phyloP scores from a whole-genome alignment of 768 basidiomycete genomes.

The Gymnopilus junonius region DNA sequence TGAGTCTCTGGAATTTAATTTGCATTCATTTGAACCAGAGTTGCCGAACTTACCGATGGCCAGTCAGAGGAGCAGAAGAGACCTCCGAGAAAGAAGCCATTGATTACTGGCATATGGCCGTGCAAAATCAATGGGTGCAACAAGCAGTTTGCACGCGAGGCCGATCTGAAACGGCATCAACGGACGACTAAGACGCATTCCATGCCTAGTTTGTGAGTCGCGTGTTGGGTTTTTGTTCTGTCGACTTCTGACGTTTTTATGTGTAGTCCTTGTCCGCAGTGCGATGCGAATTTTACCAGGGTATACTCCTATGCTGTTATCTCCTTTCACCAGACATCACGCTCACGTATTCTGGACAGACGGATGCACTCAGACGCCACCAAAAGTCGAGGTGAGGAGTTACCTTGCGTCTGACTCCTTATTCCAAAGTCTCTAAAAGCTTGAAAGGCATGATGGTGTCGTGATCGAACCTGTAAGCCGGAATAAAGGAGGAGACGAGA shows the following conservation, averaged over 20 bases:
- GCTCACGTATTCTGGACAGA: slow-evolving; percentile 44
- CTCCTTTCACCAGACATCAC: background rate
- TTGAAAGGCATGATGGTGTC: slow-evolving; percentile 65
- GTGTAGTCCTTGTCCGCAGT: slow-evolving; percentile 73
- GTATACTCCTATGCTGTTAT: slow-evolving; percentile 44
- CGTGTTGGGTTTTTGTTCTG: slow-evolving; percentile 11
- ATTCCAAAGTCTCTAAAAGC: background rate
- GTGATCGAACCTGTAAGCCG: slow-evolving; percentile 55
- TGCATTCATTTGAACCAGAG: slow-evolving; percentile 6
- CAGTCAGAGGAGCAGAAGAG: slow-evolving; percentile 27
- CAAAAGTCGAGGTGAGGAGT: slow-evolving; percentile 72
- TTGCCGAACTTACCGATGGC: slow-evolving; percentile 11
- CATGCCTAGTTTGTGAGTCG: slow-evolving; percentile 69
- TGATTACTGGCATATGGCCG: slow-evolving; percentile 67
- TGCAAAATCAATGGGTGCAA: slow-evolving; percentile 83
- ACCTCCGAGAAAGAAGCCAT: slow-evolving; percentile 47
- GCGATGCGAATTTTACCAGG: slow-evolving; percentile 79
- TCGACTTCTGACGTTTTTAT: slow-evolving; percentile 3
- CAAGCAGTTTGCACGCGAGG: slow-evolving; percentile 83
- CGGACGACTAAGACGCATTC: slow-evolving; percentile 80
- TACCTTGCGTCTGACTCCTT: background rate
- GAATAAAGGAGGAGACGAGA: slow-evolving; percentile 35
- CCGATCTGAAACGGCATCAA: slow-evolving; percentile 82
- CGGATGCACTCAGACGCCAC: slow-evolving; percentile 81
- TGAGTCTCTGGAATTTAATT: slow-evolving; percentile 19